Evolutionary conservation across 208 protist species (phyloP), one percentile per base, ranked within the genome.

Genomic region (Crithidia bombi): DNA sequence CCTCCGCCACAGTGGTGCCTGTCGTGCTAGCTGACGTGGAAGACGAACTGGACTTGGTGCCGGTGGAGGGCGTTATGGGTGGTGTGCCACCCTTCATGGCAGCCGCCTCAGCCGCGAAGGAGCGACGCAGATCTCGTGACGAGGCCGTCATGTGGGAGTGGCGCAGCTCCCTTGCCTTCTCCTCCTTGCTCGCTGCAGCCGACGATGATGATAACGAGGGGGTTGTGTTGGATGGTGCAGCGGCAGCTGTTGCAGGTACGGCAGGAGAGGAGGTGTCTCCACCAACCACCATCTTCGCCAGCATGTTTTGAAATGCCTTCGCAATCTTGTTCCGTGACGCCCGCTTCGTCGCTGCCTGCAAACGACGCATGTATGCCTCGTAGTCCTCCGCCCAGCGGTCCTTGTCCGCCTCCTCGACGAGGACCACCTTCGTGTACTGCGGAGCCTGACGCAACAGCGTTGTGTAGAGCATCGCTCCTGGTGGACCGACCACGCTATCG

Each of bases 391-490:
- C 89, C 84, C 83, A 91, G 54, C 26, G 32, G 10, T 72, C 65
- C 74, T 94, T 94, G 44, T 91, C 78, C 12, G 50, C 26, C 70
- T 91, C 82, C 71, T 86, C 82, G 2, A 92, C 86, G 1, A 94
- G 71, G 12, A 94, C 78, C 0, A 94, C 83, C 72, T 94, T 94
- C 25, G 89, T 94, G 72, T 87, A 94, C 23, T 56, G 36, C 28
- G 89, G 86, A 28, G 83, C 89, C 33, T 83, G 77, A 4, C 71
- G 55, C 36, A 94, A 66, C 39, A 94, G 77, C n/a, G 62, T 35
- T 44, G 83, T 76, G 71, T 91, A 90, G 47, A 85, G 32, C 50
- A 85, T 69, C 28, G 81, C 59, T 7, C 73, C 78, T 0, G 85
- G 89, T 10, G 86, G 89, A 12, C 89, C 85, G 9, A 90, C 78